Base-by-base conservation (phyloP, 106 monocot species). In the Platanthera guangdongensis region DNA sequence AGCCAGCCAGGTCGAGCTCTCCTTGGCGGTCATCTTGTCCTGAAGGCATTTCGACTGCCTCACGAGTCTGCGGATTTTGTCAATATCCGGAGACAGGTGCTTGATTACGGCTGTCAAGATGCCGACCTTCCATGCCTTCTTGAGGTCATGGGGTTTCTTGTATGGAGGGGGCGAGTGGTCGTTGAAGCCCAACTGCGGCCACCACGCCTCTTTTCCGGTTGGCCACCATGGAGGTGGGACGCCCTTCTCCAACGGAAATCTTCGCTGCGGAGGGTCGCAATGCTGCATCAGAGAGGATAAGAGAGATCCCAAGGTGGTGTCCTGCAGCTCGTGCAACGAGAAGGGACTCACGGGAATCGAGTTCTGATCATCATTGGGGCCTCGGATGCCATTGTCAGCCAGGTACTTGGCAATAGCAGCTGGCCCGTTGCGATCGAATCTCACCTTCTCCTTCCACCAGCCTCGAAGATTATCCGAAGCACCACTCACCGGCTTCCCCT, bases 21-120 rank as follows among this genome's bases (percentile, higher is more conserved):
- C 80, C 68, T 74, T 80, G 7, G 80, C 80, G 3, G 80, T 80
- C 80, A 80, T 80, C 59, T 75, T 80, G 57, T 80, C 80, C 65
- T 80, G 80, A 67, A 80, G 64, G 25, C 80, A 74, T 55, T 80
- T 80, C 14, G 80, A 80, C 68, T 80, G 80, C 69, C 80, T 21
- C 18, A 80, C 80, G 1, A 80, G 80, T 75, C 80, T 52, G 7
- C 80, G 65, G 8, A 80, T 80, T 54, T 80, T 80, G 19, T 80
- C 80, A 16, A 80, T 75, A 75, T 80, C 80, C 1, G 80, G 80
- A 8, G 75, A 74, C 75, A 80, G 75, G 75, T 80, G 80, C 48
- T 80, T 80, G 25, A 80, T 80, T 13, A 80, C 80, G 15, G 75
- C 80, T 9, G 75, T 80, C 47, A 80, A 55, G 6, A 80, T 75